Evolutionary conservation across 176 grass and related monocot species (phyloP), one percentile per base, ranked within the genome.

Genomic region (Stipa capillata): DNA sequence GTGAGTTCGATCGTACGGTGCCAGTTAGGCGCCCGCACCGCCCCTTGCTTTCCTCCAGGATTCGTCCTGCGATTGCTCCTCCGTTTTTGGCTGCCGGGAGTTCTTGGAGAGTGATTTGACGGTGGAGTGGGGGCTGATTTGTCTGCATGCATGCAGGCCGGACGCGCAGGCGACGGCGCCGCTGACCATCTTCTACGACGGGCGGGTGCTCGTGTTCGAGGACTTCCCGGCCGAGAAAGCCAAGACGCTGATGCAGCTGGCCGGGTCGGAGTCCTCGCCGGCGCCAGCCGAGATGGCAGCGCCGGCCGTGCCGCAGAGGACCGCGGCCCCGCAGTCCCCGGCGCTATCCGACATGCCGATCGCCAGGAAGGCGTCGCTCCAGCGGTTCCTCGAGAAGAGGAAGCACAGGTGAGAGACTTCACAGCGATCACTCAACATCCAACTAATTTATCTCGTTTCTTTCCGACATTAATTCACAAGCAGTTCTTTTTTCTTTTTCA

Each of bases 171-270:
- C 12, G 7, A 53, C 2, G 83, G 25, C 56, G 15, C 37, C 84
- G n/a, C 78, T 97, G 17, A 91, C 93, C 17, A 97, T 97, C 86
- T 85, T 93, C 71, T 97, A 97, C 42, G 76, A 63, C 16, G 90
- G 93, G 6, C 83, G 62, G 70, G 76, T 93, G 35, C 2, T 93
- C 17, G 77, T 79, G 35, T 87, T 97, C 13, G 80, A 85, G 16
- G 63, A 89, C 69, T 82, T 90, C 55, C 88, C 83, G 4, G 72
- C 72, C 1, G 88, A 93, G 18, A 93, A 79, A 78, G 93, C 83
- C 4, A 29, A 69, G 6, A 76, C 83, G 28, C 71, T 97, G 63
- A 68, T 91, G 71, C 81, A 73, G 32, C 13, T 85, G n/a, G 73
- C 42, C 2, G 34, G 12, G 0, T 54, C 70, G 10, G 23, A 12